Evolutionary conservation across 2,329 filamentous ascomycete species (phyloP), one percentile per base, ranked within the genome.

Genomic region (Colletotrichum tropicicola): DNA sequence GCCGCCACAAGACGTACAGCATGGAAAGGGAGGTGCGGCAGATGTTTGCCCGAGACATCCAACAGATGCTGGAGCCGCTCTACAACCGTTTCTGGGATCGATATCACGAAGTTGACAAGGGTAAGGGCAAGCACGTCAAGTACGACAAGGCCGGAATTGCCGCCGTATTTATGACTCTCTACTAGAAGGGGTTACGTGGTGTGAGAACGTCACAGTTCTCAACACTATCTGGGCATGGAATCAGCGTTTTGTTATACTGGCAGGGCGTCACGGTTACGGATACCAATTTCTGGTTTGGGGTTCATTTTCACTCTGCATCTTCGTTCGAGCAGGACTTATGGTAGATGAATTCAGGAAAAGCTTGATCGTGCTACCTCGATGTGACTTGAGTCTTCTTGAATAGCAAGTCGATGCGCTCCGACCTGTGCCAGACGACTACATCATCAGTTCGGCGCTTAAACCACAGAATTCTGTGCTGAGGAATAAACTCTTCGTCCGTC

Each of bases 31-130:
- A 98, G 75, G 95, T 98, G 30, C 88, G 93, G 44, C 86, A 88
- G 67, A 88, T 91, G 78, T 87, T 98, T 72, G 90, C 89, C 15
- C 89, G 91, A 71, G 94, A 98, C 73, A 91, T 98, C 68, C 93
- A 96, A 76, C 90, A 91, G 71, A 93, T 97, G 80, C 90, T 99
- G 59, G 95, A 98, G 80, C 94, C 95, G 58, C 85, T 99, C 13
- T 99, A 99, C 80, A 92, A 91, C 67, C 87, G 96, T 47, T 99
- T 99, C 80, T 98, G 93, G 89, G 96, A 98, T 79, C 88, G 95
- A 27, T 99, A 99, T 76, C 94, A 98, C 76, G 96, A 98, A 79
- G 90, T 98, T 69, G 95, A 98, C 80, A 98, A 97, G 82, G 96
- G 96, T 65, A 97, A 94, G 80, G 95, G 95, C 70, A 99, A 99